phyloP scores from a whole-genome alignment of 2,329 filamentous ascomycete species.

The Bipolaris bicolor region DNA sequence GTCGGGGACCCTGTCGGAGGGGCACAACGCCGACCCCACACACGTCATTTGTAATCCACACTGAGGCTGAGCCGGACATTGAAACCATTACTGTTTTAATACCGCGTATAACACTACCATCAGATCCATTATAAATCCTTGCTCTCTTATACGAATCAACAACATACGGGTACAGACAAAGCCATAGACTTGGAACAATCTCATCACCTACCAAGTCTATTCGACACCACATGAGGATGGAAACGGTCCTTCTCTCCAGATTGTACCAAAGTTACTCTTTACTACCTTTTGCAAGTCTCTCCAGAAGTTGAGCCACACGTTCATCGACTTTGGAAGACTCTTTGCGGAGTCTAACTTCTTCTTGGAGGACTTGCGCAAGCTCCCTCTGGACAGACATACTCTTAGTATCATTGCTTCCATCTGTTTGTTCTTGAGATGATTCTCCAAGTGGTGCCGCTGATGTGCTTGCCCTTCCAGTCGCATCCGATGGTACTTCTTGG shows the following conservation, averaged over 20 bases:
- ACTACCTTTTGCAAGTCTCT: neutral
- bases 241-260: neutral
- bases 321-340: neutral
- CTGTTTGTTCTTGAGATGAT: neutral
- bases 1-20: slow-evolving; percentile 28
- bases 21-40: slow-evolving; percentile 31
- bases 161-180: neutral
- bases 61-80: neutral
- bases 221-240: neutral
- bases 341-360: neutral
- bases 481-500: neutral
- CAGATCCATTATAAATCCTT: too few species aligned
- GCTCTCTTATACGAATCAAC: neutral
- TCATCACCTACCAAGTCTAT: neutral
- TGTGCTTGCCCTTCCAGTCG: neutral
- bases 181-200: neutral
- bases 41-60: slow-evolving; percentile 39
- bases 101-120: neutral
- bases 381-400: neutral
- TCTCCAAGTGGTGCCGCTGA: neutral
- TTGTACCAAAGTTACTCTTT: neutral
- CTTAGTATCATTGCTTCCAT: neutral
- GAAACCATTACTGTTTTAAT: neutral
- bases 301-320: neutral
- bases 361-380: neutral